These are phyloP conservation scores for Aspergillus baeticus DNA, from an alignment of 495 filamentous ascomycete species.

Conservation along the genomic window DNA sequence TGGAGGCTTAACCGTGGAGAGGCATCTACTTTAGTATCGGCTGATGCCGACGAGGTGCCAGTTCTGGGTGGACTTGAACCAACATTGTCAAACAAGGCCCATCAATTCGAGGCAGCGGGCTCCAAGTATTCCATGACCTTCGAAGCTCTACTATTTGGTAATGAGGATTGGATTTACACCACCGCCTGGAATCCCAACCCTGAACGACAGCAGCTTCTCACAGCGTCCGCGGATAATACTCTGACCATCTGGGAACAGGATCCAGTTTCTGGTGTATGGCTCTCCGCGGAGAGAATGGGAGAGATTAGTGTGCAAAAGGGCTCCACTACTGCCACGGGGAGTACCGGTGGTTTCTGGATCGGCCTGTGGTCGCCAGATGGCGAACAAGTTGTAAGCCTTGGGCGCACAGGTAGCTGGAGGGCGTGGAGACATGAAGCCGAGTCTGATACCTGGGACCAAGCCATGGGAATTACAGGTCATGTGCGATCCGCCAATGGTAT, in stretches of 20 bases:
- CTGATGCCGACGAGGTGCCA: constrained; percentile 45
- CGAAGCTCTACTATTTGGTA: constrained; percentile 90
- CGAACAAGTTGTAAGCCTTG: constrained; percentile 70
- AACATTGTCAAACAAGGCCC: constrained; percentile 80
- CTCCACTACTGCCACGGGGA: constrained; percentile 91
- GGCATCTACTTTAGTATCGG: constrained; percentile 27
- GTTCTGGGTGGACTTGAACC: constrained; percentile 60
- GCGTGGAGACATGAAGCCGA: constrained; percentile 62
- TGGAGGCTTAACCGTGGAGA: constrained; percentile 81
- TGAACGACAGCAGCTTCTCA: constrained; percentile 69
- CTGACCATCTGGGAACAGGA: constrained; percentile 91
- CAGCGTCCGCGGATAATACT: constrained; percentile 93
- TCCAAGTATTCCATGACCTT: constrained; percentile 79
- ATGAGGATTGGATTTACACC: constrained; percentile 98
- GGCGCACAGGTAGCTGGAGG: constrained; percentile 92
- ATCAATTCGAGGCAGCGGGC: constrained; percentile 59
- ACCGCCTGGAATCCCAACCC: constrained; percentile 66
- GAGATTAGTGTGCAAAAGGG: constrained; percentile 94
- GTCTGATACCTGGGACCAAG: constrained; percentile 70
- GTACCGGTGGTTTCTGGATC: constrained; percentile 93
- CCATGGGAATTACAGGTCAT: constrained; percentile 79
- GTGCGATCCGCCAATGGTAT: constrained; percentile 74
- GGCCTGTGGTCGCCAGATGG: constrained; percentile 88
- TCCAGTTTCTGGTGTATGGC: constrained; percentile 79
- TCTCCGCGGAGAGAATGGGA: constrained; percentile 78